Evolutionary conservation across 192 early-diverging fungal genomes (phyloP).

Genomic region (Mortierella claussenii): DNA sequence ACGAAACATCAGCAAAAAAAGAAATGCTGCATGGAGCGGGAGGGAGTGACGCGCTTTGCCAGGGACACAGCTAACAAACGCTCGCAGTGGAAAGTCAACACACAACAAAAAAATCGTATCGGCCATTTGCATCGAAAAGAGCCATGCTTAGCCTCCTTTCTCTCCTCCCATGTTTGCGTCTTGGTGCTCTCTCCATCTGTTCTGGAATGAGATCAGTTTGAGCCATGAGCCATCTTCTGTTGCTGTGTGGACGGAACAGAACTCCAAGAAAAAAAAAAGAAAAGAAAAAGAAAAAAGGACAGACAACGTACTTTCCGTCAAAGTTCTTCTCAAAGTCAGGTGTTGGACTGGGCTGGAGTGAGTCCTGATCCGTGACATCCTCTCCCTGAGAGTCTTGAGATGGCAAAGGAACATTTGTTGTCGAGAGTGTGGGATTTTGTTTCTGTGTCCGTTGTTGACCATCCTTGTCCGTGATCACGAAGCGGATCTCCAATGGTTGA

Average conservation of each 20-base stretch:
- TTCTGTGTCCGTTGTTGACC: conserved; percentile 10
- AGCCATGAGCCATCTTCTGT: no score
- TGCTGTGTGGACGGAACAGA: neutral
- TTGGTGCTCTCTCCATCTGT: no score
- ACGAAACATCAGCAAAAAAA: no score
- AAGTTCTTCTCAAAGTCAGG: conserved; percentile 46
- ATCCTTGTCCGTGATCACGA: conserved; percentile 45
- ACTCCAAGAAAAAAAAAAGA: neutral
- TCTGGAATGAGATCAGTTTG: no score
- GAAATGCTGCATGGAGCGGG: neutral
- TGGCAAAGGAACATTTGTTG: neutral
- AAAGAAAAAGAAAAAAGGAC: neutral
- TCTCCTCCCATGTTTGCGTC: conserved; percentile 1
- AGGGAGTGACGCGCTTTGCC: conserved; percentile 14
- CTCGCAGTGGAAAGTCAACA: neutral
- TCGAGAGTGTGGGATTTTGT: neutral
- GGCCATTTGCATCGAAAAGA: no score
- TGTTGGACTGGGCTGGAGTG: conserved; percentile 21
- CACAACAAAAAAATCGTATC: neutral
- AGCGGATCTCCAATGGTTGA: conserved; percentile 30
- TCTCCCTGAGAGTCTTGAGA: conserved; percentile 22
- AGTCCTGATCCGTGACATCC: conserved; percentile 20
- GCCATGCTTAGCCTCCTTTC: neutral
- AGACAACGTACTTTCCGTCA: conserved; percentile 46
- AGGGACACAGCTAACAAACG: neutral